phyloP scores from a whole-genome alignment of 2,329 filamentous ascomycete genomes.

The Sporothrix schenckii region DNA sequence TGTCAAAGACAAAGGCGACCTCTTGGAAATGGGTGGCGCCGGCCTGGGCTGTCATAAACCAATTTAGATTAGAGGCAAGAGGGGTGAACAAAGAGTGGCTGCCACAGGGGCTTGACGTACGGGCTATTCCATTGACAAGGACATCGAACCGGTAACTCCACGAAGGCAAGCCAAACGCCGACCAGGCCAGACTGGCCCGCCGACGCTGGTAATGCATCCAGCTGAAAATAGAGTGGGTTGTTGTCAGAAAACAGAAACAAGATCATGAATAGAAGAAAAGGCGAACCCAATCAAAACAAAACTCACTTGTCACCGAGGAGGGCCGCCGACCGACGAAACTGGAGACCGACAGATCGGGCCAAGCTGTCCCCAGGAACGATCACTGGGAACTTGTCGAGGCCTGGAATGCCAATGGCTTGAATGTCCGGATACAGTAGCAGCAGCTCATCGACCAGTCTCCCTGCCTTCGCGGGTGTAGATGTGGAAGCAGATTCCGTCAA shows the following conservation, averaged over 20 bases:
- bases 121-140: constrained; percentile 40
- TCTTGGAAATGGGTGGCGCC: constrained; percentile 49
- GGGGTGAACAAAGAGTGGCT: not conserved
- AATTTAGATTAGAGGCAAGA: not conserved
- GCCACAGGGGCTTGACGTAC: not conserved
- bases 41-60: not conserved
- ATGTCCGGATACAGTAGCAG: constrained; percentile 55
- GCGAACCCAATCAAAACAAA: not conserved
- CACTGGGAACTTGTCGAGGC: constrained; percentile 40
- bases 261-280: not conserved
- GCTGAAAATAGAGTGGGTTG: not conserved
- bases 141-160: constrained; percentile 53
- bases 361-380: constrained; percentile 47
- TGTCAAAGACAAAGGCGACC: constrained; percentile 59
- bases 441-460: constrained; percentile 43
- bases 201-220: constrained; percentile 37
- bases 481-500: constrained; percentile 19
- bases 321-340: constrained; percentile 30
- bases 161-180: constrained; percentile 31
- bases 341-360: constrained; percentile 25
- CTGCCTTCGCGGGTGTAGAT: constrained; percentile 33
- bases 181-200: constrained; percentile 35
- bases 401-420: constrained; percentile 53
- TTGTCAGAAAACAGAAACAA: too few relatives aligned
- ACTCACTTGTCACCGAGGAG: constrained; percentile 28